phyloP scores from a whole-genome alignment of 2,329 filamentous ascomycete species.

The Claviceps sp. region DNA sequence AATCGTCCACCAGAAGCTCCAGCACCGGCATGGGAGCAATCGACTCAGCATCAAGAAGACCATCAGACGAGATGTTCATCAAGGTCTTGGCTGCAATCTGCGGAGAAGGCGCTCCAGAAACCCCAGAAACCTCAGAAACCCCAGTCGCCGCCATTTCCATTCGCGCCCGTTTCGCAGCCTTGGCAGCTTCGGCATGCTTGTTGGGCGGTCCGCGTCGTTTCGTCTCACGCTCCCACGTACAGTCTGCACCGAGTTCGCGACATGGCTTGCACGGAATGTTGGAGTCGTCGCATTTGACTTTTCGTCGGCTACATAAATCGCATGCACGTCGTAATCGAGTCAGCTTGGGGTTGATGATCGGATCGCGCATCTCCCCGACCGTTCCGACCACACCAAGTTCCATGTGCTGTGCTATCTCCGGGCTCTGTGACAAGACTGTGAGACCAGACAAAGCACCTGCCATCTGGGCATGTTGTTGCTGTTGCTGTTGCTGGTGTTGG shows the following conservation, averaged over 20 bases:
- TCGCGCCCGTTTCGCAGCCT: conserved; percentile 35
- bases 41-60: conserved; percentile 46
- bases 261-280: conserved; percentile 44
- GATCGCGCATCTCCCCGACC: conserved; percentile 21
- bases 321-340: conserved; percentile 45
- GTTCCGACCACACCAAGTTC: conserved; percentile 3
- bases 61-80: conserved; percentile 29
- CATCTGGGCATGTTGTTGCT: conserved; percentile 1
- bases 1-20: conserved; percentile 62
- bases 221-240: conserved; percentile 43
- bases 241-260: conserved; percentile 41
- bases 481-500: conserved; percentile 5
- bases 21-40: conserved; percentile 59
- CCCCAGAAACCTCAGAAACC: conserved; percentile 7
- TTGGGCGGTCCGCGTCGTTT: conserved; percentile 47
- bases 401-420: conserved; percentile 4
- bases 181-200: conserved; percentile 43
- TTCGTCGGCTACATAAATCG: conserved; percentile 48
- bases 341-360: conserved; percentile 34
- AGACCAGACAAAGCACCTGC: conserved; percentile 1
- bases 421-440: neutral
- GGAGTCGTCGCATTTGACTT: conserved; percentile 47
- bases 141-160: conserved; percentile 17
- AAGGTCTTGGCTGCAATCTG: conserved; percentile 36
- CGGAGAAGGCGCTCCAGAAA: conserved; percentile 24